Conservation (phyloP, 805 yeast species). For the Brettanomyces custersianus region DNA sequence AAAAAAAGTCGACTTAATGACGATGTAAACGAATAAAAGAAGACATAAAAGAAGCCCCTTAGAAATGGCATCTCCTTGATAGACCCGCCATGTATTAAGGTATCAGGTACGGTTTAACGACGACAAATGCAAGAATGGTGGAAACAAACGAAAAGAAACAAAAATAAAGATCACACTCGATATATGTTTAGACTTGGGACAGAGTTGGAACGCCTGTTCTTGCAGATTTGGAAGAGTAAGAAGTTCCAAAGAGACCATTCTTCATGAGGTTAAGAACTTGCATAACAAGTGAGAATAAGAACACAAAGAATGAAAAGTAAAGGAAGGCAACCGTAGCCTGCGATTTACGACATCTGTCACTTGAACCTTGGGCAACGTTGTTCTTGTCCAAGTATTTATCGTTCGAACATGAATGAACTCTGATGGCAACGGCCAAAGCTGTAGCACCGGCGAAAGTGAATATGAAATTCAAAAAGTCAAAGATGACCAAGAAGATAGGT, state of each 20-base stretch:
- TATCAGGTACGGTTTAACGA: no score
- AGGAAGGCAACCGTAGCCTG: constrained; percentile 79
- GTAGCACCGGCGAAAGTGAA: constrained; percentile 94
- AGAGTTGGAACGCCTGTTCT: constrained; percentile 85
- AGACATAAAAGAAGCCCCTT: no score
- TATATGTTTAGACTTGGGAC: constrained; percentile 61
- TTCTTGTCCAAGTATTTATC: constrained; percentile 52
- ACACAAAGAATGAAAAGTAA: constrained; percentile 74
- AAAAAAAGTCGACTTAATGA: no score
- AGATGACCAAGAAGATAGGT: constrained; percentile 65
- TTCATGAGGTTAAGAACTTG: constrained; percentile 42
- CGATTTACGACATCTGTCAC: constrained; percentile 88
- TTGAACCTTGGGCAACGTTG: constrained; percentile 63
- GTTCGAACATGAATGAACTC: constrained; percentile 81
- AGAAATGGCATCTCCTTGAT: no score
- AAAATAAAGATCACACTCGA: not conserved
- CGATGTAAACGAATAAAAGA: no score
- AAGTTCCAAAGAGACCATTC: constrained; percentile 50
- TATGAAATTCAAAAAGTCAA: constrained; percentile 83
- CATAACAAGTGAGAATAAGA: constrained; percentile 53
- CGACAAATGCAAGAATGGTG: not conserved
- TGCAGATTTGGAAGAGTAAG: constrained; percentile 37
- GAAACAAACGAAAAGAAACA: not conserved
- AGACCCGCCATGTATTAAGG: no score
- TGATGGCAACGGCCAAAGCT: constrained; percentile 85